Conservation (phyloP, 2,329 filamentous ascomycete genomes). For the Pyricularia sp. region DNA sequence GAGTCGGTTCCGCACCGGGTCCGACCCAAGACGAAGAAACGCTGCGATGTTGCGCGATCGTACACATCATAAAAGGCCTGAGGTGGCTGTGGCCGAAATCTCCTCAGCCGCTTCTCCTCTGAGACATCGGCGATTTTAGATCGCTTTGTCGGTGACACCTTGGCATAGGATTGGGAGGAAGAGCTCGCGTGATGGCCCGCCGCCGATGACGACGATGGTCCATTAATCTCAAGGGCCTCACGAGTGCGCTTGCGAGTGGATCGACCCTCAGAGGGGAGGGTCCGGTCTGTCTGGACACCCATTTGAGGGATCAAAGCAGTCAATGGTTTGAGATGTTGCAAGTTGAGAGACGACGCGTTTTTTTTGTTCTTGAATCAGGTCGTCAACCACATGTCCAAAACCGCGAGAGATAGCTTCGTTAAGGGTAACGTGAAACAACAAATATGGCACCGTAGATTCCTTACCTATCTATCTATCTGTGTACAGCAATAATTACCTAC, state of each 20-base stretch:
- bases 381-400: no score
- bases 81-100: slow-evolving; percentile 16
- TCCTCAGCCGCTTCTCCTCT: slow-evolving; percentile 1
- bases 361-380: no score
- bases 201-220: not conserved
- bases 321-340: not conserved
- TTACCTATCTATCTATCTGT: no score
- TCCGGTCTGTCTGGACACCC: not conserved
- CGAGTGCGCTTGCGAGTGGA: not conserved
- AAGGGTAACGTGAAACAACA: no score
- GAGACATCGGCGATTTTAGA: not conserved
- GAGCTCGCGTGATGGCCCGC: not conserved
- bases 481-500: no score
- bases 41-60: slow-evolving; percentile 28
- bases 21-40: slow-evolving; percentile 36
- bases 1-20: slow-evolving; percentile 21
- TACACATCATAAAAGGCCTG: slow-evolving; percentile 26
- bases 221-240: not conserved
- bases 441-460: no score
- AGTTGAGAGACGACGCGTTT: no score
- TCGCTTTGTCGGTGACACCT: not conserved
- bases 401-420: no score
- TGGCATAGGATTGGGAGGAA: not conserved
- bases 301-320: not conserved
- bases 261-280: not conserved